Evolutionary conservation across 371 early-diverging fungal species (phyloP).

Genomic region (Saksenaea oblongispora): DNA sequence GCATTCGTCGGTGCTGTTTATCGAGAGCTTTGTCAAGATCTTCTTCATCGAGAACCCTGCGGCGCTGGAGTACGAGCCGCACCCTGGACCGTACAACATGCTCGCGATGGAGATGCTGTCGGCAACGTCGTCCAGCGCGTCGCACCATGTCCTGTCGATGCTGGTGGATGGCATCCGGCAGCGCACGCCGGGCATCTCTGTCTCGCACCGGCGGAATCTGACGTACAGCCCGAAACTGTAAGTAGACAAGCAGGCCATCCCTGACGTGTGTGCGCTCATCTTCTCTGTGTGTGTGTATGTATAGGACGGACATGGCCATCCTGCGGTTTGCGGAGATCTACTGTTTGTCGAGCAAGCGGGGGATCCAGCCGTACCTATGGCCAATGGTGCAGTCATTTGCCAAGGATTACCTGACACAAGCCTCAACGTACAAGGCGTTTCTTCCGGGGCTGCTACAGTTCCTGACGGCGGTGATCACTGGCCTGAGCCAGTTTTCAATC

Average conservation of each 20-base stretch:
- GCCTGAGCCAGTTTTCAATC: constrained; percentile 56
- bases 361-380: constrained; percentile 65
- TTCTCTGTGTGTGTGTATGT: too few relatives aligned
- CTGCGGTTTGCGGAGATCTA: constrained; percentile 64
- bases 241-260: too few relatives aligned
- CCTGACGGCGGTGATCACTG: constrained; percentile 60
- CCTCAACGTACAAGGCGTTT: constrained; percentile 63
- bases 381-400: constrained; percentile 62
- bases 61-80: constrained; percentile 40
- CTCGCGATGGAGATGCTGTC: constrained; percentile 53
- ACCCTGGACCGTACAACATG: constrained; percentile 27
- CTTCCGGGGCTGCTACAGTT: constrained; percentile 56
- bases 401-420: constrained; percentile 68
- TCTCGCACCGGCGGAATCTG: constrained; percentile 34
- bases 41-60: constrained; percentile 63
- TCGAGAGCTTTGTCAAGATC: constrained; percentile 66
- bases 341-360: constrained; percentile 48
- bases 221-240: constrained; percentile 62
- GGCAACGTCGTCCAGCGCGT: constrained; percentile 53
- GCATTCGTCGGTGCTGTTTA: constrained; percentile 55
- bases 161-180: constrained; percentile 59
- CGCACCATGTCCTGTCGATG: constrained; percentile 55
- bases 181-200: constrained; percentile 52
- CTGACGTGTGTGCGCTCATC: too few relatives aligned
- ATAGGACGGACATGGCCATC: constrained; percentile 63